Evolutionary conservation across 805 yeast genomes (phyloP).

Genomic region (Candida nanaspora): DNA sequence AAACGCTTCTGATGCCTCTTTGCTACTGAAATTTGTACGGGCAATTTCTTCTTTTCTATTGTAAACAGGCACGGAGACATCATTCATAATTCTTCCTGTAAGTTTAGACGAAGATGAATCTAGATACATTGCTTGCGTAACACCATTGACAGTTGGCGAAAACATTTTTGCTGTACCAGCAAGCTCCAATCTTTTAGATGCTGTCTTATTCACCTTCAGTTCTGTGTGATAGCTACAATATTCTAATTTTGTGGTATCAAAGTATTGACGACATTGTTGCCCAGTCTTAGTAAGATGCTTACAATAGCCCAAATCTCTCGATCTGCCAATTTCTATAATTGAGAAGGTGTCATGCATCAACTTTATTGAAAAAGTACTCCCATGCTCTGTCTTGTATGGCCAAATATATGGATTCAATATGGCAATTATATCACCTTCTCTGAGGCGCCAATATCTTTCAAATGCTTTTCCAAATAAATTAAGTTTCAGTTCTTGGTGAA

Average conservation of each 20-base stretch:
- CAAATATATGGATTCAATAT: slow-evolving; percentile 67
- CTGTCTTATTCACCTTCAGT: slow-evolving; percentile 38
- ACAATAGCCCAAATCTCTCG: slow-evolving; percentile 66
- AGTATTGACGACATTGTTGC: slow-evolving; percentile 48
- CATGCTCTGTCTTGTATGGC: slow-evolving; percentile 21
- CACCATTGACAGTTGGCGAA: slow-evolving; percentile 44
- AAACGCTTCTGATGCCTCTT: slow-evolving; percentile 40
- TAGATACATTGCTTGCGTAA: slow-evolving; percentile 34
- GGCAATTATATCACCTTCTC: slow-evolving; percentile 68
- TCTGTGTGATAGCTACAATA: slow-evolving; percentile 74
- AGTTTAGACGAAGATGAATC: slow-evolving; percentile 18
- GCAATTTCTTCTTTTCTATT: slow-evolving; percentile 13
- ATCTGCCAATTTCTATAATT: slow-evolving; percentile 67
- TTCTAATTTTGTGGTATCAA: slow-evolving; percentile 44
- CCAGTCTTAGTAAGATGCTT: slow-evolving; percentile 39
- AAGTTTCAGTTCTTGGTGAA: slow-evolving; percentile 50
- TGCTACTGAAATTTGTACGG: slow-evolving; percentile 30
- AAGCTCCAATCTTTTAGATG: slow-evolving; percentile 70
- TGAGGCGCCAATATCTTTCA: slow-evolving; percentile 63
- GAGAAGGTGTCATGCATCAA: slow-evolving; percentile 43
- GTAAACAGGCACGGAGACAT: slow-evolving; percentile 16
- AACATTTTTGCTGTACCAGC: slow-evolving; percentile 51
- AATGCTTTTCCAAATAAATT: slow-evolving; percentile 63
- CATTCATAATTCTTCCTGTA: slow-evolving; percentile 2
- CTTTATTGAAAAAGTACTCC: slow-evolving; percentile 43